Conservation (phyloP, 192 early-diverging fungal genomes). For the Lobosporangium transversale region DNA sequence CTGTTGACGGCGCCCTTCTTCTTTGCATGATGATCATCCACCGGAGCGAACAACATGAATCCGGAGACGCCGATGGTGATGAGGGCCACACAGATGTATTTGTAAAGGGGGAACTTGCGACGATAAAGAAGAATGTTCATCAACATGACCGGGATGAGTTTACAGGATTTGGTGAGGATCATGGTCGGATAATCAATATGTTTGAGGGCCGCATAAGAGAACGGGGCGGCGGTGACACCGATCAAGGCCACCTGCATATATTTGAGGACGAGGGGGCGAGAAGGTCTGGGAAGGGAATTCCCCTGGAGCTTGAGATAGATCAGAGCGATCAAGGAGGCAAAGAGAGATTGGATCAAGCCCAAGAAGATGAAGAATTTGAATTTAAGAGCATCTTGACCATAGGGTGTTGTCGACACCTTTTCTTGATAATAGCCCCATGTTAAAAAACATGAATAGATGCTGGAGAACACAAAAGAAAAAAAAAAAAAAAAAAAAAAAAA, state of each 20-base stretch:
- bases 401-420: constrained; percentile 85
- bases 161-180: constrained; percentile 96
- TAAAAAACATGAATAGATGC: constrained; percentile 96
- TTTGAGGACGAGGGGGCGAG: constrained; percentile 58
- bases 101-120: constrained; percentile 84
- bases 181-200: constrained; percentile 98
- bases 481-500: too few species aligned
- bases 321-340: constrained; percentile 78
- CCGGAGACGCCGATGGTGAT: constrained; percentile 91
- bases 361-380: constrained; percentile 95
- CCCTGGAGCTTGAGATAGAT: constrained; percentile 74
- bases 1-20: constrained; percentile 62
- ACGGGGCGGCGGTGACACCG: constrained; percentile 81
- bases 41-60: constrained; percentile 89
- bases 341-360: constrained; percentile 85
- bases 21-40: constrained; percentile 42
- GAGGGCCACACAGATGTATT: constrained; percentile 87
- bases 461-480: neutral
- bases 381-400: constrained; percentile 69
- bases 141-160: constrained; percentile 93
- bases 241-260: constrained; percentile 84
- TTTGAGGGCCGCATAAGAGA: constrained; percentile 92
- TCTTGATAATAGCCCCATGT: constrained; percentile 97
- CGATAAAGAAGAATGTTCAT: constrained; percentile 96
- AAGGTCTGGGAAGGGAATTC: constrained; percentile 43